These are phyloP conservation scores for Phoma herbarum DNA, from an alignment of 2,329 filamentous ascomycete genomes.

Conservation along the genomic window DNA sequence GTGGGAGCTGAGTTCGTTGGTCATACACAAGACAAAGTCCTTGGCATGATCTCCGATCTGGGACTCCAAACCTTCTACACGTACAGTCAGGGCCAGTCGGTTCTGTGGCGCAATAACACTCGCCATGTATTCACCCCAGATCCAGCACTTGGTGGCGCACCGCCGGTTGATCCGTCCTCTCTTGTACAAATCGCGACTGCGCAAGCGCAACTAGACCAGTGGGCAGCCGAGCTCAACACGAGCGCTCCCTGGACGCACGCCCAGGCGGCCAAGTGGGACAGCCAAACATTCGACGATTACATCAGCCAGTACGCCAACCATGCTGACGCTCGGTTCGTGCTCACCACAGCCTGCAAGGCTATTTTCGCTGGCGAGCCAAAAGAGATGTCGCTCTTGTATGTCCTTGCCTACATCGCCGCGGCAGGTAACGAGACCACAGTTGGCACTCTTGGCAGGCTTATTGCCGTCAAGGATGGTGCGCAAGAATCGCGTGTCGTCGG, in stretches of 20 bases:
- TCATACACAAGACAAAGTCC: conserved; percentile 32
- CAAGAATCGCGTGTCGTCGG: conserved; percentile 35
- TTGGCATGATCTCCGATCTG: conserved; percentile 29
- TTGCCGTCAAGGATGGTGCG: conserved; percentile 21
- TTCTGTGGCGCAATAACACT: conserved; percentile 30
- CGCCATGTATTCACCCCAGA: conserved; percentile 22
- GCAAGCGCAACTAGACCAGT: conserved; percentile 25
- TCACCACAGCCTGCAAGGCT: conserved; percentile 23
- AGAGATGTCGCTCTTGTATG: conserved; percentile 30
- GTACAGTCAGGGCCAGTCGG: conserved; percentile 24
- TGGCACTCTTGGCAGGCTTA: conserved; percentile 26
- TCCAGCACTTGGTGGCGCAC: conserved; percentile 23
- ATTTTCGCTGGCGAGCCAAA: conserved; percentile 26
- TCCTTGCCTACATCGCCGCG: conserved; percentile 31
- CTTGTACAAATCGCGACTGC: conserved; percentile 23
- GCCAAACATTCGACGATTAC: conserved; percentile 25
- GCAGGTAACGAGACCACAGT: conserved; percentile 30
- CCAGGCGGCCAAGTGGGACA: conserved; percentile 25
- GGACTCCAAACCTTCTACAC: conserved; percentile 30
- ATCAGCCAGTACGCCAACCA: conserved; percentile 9
- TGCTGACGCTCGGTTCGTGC: conserved; percentile 22
- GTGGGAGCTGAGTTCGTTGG: conserved; percentile 37
- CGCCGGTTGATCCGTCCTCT: conserved; percentile 20
- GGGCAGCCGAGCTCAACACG: conserved; percentile 31
- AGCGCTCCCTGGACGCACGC: conserved; percentile 29